These are phyloP conservation scores for Saccharomyces hybrid DNA, from an alignment of 1,139 yeast genomes.

Conservation along the genomic window DNA sequence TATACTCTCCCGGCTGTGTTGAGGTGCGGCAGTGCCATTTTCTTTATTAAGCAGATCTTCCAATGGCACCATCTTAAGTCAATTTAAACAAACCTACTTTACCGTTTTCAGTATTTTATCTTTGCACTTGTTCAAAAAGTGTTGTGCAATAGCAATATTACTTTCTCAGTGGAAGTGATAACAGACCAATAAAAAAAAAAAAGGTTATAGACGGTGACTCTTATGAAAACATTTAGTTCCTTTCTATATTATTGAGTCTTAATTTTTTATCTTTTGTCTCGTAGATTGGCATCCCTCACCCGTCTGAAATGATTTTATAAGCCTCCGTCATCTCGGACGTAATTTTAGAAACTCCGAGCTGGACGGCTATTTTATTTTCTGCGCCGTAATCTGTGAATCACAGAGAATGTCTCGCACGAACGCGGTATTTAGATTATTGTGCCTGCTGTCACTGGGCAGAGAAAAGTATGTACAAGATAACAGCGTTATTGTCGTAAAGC, in stretches of 20 bases:
- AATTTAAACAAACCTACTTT: background rate
- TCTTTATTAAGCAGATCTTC: slow-evolving; percentile 19
- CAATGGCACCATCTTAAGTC: slow-evolving; percentile 11
- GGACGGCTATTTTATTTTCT: background rate
- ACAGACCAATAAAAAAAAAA: background rate
- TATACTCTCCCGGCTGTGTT: background rate
- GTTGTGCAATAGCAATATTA: background rate
- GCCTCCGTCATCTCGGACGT: slow-evolving; percentile 1
- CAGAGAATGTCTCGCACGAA: background rate
- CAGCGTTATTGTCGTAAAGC: background rate
- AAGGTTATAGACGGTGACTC: background rate
- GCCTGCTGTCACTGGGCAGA: background rate
- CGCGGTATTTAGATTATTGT: background rate
- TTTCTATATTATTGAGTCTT: background rate
- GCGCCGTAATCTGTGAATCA: background rate
- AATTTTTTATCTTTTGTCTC: background rate
- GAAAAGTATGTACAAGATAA: background rate
- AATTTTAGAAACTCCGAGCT: background rate
- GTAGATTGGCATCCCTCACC: background rate
- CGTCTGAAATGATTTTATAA: background rate
- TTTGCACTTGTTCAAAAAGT: background rate
- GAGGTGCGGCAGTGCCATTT: slow-evolving; percentile 1
- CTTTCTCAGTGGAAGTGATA: background rate
- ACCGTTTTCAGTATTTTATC: background rate
- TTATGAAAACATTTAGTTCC: background rate